Percentiles rank a stretch among this genome's conserved stretches.
These are phyloP conservation scores for Diaporthe ilicicola DNA, from an alignment of 2,329 filamentous ascomycete genomes.

Conservation along the genomic window DNA sequence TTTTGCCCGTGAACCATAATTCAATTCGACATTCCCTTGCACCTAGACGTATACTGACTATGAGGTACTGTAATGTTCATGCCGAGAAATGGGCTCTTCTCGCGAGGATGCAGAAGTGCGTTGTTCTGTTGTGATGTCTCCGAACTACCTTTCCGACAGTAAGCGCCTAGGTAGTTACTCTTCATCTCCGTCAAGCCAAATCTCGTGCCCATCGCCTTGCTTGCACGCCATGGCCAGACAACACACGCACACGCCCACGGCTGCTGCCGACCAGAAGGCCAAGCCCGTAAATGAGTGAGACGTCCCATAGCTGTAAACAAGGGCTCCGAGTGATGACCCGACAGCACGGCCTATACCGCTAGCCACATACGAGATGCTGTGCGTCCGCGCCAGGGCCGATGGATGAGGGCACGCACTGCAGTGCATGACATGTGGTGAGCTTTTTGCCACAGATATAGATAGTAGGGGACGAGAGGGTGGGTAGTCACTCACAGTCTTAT, in stretches of 20 bases:
- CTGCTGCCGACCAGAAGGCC: conserved; percentile 12
- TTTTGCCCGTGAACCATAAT: background rate
- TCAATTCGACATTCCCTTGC: background rate
- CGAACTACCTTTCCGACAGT: background rate
- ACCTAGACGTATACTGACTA: background rate
- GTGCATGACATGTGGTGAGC: background rate
- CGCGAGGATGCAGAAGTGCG: background rate
- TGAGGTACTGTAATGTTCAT: background rate
- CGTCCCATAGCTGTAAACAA: conserved; percentile 14
- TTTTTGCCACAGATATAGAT: background rate
- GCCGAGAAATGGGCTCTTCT: background rate
- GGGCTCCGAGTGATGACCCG: background rate
- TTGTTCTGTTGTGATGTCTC: background rate
- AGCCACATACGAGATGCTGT: conserved; percentile 5
- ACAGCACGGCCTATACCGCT: background rate
- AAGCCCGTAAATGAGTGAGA: conserved; percentile 9
- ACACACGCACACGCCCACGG: background rate
- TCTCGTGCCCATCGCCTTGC: conserved; percentile 3
- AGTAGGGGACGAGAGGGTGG: background rate
- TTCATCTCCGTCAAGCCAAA: conserved; percentile 12
- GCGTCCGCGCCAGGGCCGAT: conserved; percentile 14
- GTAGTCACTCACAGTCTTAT: background rate
- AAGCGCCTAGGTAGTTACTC: background rate
- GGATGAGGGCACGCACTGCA: conserved; percentile 1
- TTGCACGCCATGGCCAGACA: conserved; percentile 2